Conservation (phyloP, 2,329 filamentous ascomycete species). For the Fusarium duplospermum region DNA sequence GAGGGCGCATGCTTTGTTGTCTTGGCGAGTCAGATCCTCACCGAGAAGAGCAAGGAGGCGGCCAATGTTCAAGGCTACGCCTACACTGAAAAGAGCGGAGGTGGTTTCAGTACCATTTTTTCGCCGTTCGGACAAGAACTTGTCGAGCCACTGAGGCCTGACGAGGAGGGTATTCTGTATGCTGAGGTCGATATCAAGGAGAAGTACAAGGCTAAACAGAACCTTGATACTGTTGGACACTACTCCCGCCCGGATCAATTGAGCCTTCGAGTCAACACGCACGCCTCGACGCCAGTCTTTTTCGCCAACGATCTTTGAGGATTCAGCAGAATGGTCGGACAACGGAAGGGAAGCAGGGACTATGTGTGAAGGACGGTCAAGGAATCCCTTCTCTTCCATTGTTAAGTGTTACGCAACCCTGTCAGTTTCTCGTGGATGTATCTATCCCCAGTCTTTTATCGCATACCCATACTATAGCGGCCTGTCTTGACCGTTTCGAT, state of each 20-base stretch:
- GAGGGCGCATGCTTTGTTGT: conserved; percentile 66
- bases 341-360: neutral
- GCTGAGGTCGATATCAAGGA: conserved; percentile 48
- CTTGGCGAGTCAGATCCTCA: neutral
- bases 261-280: conserved; percentile 41
- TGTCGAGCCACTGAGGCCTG: conserved; percentile 39
- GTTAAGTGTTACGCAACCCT: neutral
- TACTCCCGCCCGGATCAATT: conserved; percentile 53
- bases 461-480: neutral
- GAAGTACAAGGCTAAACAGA: conserved; percentile 39
- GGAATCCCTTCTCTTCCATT: neutral
- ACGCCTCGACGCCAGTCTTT: neutral
- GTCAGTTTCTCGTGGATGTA: neutral
- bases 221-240: conserved; percentile 50
- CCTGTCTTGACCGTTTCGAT: neutral
- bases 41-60: neutral
- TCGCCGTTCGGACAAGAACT: conserved; percentile 36
- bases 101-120: neutral
- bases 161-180: conserved; percentile 51
- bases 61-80: neutral
- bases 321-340: neutral
- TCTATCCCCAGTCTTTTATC: neutral
- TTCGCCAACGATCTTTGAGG: neutral
- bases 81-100: neutral
- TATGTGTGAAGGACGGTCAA: neutral